Conservation (phyloP, 768 basidiomycete species). For the Pleurotus tuber-regium region DNA sequence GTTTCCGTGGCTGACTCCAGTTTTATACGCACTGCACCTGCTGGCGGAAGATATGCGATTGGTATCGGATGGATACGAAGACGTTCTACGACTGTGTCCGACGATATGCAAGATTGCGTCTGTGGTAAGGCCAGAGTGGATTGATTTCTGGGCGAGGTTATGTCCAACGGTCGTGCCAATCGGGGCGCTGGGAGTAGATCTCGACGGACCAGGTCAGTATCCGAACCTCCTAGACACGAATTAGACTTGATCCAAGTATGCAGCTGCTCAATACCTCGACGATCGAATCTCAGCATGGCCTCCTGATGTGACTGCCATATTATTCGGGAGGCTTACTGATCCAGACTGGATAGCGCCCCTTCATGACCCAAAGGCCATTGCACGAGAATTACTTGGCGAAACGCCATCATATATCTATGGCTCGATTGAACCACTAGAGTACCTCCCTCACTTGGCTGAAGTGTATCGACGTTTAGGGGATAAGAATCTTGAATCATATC, state of each 20-base stretch:
- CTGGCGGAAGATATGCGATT: constrained; percentile 72
- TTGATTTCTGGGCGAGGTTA: constrained; percentile 88
- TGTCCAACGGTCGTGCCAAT: constrained; percentile 58
- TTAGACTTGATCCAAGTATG: constrained; percentile 13
- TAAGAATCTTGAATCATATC: constrained; percentile 41
- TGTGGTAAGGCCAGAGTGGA: constrained; percentile 79
- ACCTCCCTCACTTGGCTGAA: constrained; percentile 50
- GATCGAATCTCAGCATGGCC: constrained; percentile 77
- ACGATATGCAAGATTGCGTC: constrained; percentile 62
- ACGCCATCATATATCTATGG: constrained; percentile 62
- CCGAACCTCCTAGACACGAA: not conserved
- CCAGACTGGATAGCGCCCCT: constrained; percentile 66
- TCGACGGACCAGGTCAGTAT: constrained; percentile 6
- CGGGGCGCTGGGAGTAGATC: constrained; percentile 52
- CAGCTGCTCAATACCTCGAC: constrained; percentile 52
- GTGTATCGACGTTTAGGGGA: constrained; percentile 64
- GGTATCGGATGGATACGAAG: constrained; percentile 50
- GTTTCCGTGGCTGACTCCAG: constrained; percentile 49
- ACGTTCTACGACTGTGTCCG: constrained; percentile 55
- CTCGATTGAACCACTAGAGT: constrained; percentile 52
- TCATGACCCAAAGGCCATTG: constrained; percentile 29
- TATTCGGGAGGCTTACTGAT: constrained; percentile 59
- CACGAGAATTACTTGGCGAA: constrained; percentile 49
- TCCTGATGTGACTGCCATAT: constrained; percentile 68
- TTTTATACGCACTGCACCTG: constrained; percentile 75